Percentiles rank a stretch among this genome's conserved stretches.
phyloP scores from a whole-genome alignment of 352 stramenopile species.

The Globisporangium recalcitrans region DNA sequence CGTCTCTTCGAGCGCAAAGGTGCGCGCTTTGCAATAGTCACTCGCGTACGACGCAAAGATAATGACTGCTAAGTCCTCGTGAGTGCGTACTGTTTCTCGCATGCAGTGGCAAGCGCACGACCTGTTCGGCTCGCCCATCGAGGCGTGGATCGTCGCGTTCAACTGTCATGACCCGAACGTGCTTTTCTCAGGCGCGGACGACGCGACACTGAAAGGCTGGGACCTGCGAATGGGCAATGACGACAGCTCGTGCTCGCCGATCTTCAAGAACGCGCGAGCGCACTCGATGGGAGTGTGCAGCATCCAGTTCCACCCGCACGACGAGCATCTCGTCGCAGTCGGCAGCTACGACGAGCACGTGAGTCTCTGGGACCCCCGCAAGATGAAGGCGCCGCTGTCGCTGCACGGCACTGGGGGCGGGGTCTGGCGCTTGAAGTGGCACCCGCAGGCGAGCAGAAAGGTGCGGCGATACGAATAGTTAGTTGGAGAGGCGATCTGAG shows the following conservation, averaged over 20 bases:
- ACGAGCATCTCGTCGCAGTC: slow-evolving; percentile 59
- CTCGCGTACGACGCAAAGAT: slow-evolving; percentile 12
- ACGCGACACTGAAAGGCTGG: slow-evolving; percentile 76
- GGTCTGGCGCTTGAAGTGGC: slow-evolving; percentile 85
- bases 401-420: slow-evolving; percentile 52
- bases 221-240: slow-evolving; percentile 39
- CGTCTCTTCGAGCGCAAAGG: slow-evolving; percentile 9
- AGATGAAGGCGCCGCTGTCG: slow-evolving; percentile 47
- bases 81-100: background rate
- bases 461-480: slow-evolving; percentile 31
- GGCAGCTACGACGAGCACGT: slow-evolving; percentile 84
- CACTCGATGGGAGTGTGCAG: slow-evolving; percentile 83
- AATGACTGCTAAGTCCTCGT: background rate
- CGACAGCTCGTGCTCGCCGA: slow-evolving; percentile 19
- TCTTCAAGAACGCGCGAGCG: slow-evolving; percentile 53
- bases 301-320: slow-evolving; percentile 76
- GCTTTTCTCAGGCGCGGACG: slow-evolving; percentile 77
- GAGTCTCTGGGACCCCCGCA: slow-evolving; percentile 70
- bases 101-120: slow-evolving; percentile 67
- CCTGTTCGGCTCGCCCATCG: slow-evolving; percentile 71
- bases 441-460: slow-evolving; percentile 41
- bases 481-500: background rate
- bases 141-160: slow-evolving; percentile 82
- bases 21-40: background rate
- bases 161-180: slow-evolving; percentile 72